Evolutionary conservation across 805 yeast species (phyloP).

Genomic region (Clavispora carvajalis): DNA sequence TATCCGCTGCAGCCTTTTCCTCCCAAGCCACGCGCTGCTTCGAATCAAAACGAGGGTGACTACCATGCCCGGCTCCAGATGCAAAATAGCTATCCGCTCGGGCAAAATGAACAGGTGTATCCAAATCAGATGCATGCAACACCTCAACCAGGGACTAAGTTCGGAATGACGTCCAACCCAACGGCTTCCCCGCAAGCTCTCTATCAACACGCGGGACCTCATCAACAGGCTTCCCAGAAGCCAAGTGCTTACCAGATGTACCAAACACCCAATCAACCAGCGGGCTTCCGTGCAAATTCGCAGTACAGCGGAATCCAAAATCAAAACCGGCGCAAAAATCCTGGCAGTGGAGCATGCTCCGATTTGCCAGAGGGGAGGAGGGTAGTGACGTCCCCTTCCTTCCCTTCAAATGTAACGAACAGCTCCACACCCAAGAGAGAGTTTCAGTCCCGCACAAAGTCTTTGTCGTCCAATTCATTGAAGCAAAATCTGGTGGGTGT

Average conservation of each 20-base stretch:
- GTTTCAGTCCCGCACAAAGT: constrained; percentile 20
- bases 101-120: not conserved
- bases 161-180: too few species aligned
- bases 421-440: not conserved
- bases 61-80: not conserved
- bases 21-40: not conserved
- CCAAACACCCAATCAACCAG: not conserved
- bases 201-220: not conserved
- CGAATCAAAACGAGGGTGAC: not conserved
- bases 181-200: not conserved
- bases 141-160: too few species aligned
- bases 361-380: constrained; percentile 13
- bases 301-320: not conserved
- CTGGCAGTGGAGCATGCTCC: constrained; percentile 12
- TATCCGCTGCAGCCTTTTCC: not conserved
- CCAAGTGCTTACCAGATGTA: not conserved
- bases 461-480: constrained; percentile 21
- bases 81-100: not conserved
- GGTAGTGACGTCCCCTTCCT: constrained; percentile 27
- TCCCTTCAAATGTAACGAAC: constrained; percentile 4
- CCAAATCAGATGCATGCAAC: not conserved
- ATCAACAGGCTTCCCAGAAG: not conserved
- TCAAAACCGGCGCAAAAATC: constrained; percentile 4
- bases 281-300: not conserved
- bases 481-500: constrained; percentile 5